Conservation (phyloP, 225 moss, liverwort and hornwort genomes). For the Takakia lepidozioides region DNA sequence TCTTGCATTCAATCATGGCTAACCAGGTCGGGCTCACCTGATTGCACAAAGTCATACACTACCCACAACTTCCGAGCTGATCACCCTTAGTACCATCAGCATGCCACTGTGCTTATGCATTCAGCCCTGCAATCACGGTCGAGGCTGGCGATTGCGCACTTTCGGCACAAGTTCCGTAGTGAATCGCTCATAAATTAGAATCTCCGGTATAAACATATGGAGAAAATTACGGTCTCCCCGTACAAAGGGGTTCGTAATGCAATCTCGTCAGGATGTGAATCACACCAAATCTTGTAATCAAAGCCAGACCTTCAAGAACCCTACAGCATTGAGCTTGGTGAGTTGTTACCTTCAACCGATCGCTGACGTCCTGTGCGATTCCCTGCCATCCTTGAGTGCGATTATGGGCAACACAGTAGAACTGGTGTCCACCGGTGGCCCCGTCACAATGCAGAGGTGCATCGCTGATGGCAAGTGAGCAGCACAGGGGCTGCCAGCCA, state of each 20-base stretch:
- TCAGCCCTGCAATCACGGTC: too few species aligned
- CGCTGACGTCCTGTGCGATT: conserved; percentile 69
- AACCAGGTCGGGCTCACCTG: too few species aligned
- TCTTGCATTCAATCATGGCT: too few species aligned
- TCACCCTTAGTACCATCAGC: too few species aligned
- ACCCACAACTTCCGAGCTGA: too few species aligned
- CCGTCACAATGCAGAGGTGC: conserved; percentile 30
- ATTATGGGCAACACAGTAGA: conserved; percentile 61
- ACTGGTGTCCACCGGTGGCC: conserved; percentile 38
- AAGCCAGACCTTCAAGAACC: background rate
- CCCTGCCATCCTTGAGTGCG: conserved; percentile 85
- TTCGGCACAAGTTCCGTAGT: too few species aligned
- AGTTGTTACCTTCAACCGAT: conserved; percentile 40
- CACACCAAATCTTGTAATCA: background rate
- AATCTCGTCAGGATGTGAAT: too few species aligned
- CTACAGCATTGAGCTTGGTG: background rate
- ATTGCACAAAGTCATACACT: too few species aligned
- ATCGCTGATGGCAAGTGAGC: conserved; percentile 46
- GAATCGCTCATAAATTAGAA: background rate
- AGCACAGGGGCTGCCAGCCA: conserved; percentile 49
- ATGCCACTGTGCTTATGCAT: too few species aligned
- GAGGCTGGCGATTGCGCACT: too few species aligned
- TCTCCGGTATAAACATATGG: background rate
- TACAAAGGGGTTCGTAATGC: too few species aligned
- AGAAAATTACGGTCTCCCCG: background rate